Conservation (phyloP, 202 grass and related monocot genomes). For the Panicum virgatum region DNA sequence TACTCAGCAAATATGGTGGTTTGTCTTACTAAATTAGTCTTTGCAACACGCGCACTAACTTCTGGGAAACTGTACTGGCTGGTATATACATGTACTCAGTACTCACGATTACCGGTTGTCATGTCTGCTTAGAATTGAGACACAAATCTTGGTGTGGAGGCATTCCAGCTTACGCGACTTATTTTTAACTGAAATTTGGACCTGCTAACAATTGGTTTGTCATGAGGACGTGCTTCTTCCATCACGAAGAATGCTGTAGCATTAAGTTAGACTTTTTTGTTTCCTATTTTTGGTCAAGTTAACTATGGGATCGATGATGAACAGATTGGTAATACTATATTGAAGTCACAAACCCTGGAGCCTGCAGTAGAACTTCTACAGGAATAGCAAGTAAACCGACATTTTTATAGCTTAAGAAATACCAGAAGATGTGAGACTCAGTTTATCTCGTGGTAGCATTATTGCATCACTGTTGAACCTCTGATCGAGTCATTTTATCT, state of each 20-base stretch:
- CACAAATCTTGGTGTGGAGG: background rate
- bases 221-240: background rate
- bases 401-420: background rate
- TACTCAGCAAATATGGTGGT: background rate
- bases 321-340: conserved; percentile 10
- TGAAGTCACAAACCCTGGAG: background rate
- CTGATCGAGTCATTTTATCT: background rate
- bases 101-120: background rate
- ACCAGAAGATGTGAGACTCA: background rate
- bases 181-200: background rate
- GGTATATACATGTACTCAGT: background rate
- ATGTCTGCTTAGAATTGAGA: conserved; percentile 14
- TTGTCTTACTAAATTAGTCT: background rate
- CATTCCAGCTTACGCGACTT: too few relatives aligned
- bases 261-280: background rate
- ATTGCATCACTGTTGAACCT: background rate
- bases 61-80: background rate
- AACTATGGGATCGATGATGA: background rate
- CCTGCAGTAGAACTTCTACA: background rate
- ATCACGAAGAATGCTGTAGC: conserved; percentile 13
- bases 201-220: background rate
- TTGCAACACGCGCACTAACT: background rate
- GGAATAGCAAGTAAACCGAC: background rate
- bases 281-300: background rate
- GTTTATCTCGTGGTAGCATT: background rate